Base-by-base conservation (phyloP, 257 asterid species). In the Leonotis leonurus region DNA sequence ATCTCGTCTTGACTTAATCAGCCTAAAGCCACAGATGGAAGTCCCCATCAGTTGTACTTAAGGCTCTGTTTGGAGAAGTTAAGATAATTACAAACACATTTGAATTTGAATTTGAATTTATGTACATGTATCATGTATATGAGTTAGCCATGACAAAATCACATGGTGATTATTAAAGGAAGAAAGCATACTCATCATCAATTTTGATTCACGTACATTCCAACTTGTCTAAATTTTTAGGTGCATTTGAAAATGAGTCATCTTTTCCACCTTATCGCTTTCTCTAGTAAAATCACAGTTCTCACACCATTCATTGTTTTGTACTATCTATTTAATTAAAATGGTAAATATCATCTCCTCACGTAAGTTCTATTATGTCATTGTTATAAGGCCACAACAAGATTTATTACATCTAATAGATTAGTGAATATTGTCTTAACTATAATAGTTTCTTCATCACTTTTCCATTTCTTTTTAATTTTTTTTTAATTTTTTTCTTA, bases 151-250 rank as follows among this genome's bases (percentile, higher is more conserved):
- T 56, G 63, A 6, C 36, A 70, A 53, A 22, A 22, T 56, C 50
- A 46, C 63, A 70, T 68, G 68, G 21, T 48, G n/a, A n/a, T n/a
- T n/a, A n/a, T n/a, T n/a, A n/a, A 56, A 58, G 21, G 18, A 17
- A 57, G 51, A 27, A 57, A 49, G 39, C 59, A 59, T 56, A 49
- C 9, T 40, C 56, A 56, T 64, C 64, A 66, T 66, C 54, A 40
- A 60, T 48, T 43, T 54, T 61, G 27, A 37, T 53, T 46, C 46
- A 44, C 59, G 54, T 67, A 67, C 56, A 17, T 41, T 16, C 59
- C 56, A 26, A 14, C 26, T 33, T 55, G 57, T 63, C 60, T 25
- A 21, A 45, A 48, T 25, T 30, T 57, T 17, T 40, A 16, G 17
- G 60, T 65, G 16, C 29, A 51, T 66, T 65, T 43, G 5, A 8